Evolutionary conservation across 2,329 filamentous ascomycete genomes (phyloP).

Genomic region (Diaporthe velutina): DNA sequence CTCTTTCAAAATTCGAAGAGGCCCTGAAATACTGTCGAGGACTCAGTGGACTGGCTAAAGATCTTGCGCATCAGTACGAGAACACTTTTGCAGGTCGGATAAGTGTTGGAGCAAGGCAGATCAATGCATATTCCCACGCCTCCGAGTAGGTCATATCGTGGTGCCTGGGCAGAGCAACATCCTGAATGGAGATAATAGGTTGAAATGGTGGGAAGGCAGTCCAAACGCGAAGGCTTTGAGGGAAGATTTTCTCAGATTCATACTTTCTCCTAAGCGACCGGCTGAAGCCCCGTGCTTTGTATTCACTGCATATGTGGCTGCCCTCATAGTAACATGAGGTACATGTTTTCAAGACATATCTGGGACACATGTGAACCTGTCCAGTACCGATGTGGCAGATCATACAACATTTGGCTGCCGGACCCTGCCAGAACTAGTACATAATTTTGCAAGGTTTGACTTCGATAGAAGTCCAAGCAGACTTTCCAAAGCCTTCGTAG

Average conservation of each 20-base stretch:
- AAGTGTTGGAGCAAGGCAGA: too few species aligned
- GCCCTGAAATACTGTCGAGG: neutral
- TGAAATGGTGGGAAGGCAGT: too few species aligned
- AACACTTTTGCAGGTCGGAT: too few species aligned
- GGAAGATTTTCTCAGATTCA: too few species aligned
- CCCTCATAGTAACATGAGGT: neutral
- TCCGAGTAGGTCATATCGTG: too few species aligned
- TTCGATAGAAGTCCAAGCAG: neutral
- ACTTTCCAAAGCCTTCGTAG: neutral
- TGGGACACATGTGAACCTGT: neutral
- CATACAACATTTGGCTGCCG: neutral
- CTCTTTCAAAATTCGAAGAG: neutral
- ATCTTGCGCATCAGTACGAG: too few species aligned
- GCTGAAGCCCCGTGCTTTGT: too few species aligned
- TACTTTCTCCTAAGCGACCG: neutral
- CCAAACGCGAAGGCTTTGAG: too few species aligned
- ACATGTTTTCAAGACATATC: neutral
- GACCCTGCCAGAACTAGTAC: neutral
- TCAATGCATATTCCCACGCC: too few species aligned
- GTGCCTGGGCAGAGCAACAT: too few species aligned
- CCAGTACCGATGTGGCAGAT: neutral
- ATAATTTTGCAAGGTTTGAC: neutral
- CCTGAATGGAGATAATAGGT: too few species aligned
- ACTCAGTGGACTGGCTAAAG: too few species aligned
- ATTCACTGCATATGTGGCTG: neutral